Evolutionary conservation across 1,139 yeast species (phyloP), one percentile per base, ranked within the genome.

Genomic region (Geotrichum cucujoidarum): DNA sequence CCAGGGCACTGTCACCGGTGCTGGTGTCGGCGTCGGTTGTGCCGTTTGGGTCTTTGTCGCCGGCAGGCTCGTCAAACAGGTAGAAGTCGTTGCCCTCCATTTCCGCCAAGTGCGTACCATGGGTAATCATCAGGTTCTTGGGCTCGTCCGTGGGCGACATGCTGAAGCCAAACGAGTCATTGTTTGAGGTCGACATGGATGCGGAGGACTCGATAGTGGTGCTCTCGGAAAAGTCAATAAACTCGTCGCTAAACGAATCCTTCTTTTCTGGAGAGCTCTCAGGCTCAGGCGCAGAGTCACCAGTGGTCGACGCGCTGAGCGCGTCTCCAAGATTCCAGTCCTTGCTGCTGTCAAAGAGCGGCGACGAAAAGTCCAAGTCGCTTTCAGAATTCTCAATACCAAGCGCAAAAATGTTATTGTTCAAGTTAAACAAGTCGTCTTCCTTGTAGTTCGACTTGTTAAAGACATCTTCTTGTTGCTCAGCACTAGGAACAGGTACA

Each of bases 201-300:
- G 24, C 14, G 1, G 37, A 33, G 7, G 43, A 17, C 20, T 21
- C 40, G 7, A 27, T 21, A 22, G 32, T 10, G 3, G 48, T 18
- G 33, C 48, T 38, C 3, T 32, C 35, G 5, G 33, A 7, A 24
- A 45, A 34, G 16, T 45, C 40, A 20, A 45, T 25, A 29, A 45
- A 45, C 20, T 45, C 48, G 30, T 45, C 44, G 27, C 37, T 32
- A 29, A 45, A 44, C 27, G 38, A 11, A 8, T 38, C 31, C 6
- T 6, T 6, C 10, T 24, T 24, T n/a, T n/a, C n/a, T n/a, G n/a
- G n/a, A n/a, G n/a, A n/a, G n/a, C n/a, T n/a, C n/a, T n/a, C n/a
- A n/a, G n/a, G n/a, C n/a, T 18, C 16, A 8, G 39, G 39, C 5
- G 25, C n/a, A 21, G 39, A 7, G 6, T 6, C 13, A 8, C 20